Conservation (phyloP, 768 basidiomycete species). For the Zangia roseola region DNA sequence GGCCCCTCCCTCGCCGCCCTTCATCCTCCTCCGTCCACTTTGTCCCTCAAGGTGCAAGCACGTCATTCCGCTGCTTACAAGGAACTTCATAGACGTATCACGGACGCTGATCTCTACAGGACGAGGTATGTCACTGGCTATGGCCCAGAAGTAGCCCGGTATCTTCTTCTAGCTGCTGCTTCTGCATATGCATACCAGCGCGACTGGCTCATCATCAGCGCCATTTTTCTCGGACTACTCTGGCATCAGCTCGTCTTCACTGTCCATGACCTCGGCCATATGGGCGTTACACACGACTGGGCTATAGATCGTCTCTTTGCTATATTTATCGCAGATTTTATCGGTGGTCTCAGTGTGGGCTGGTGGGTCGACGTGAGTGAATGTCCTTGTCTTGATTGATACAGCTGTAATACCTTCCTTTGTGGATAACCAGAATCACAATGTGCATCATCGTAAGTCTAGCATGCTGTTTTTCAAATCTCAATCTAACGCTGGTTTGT, state of each 20-base stretch:
- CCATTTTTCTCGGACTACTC: constrained; percentile 78
- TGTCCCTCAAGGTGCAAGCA: constrained; percentile 59
- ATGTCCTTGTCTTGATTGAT: constrained; percentile 1
- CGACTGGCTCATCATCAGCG: constrained; percentile 70
- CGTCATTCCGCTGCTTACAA: constrained; percentile 79
- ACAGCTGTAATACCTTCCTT: constrained; percentile 3
- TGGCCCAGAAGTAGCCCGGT: constrained; percentile 84
- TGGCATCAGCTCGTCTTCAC: constrained; percentile 96
- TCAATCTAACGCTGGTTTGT: constrained; percentile 3
- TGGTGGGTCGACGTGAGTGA: constrained; percentile 97
- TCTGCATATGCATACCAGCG: constrained; percentile 62
- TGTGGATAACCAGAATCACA: constrained; percentile 68
- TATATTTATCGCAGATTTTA: constrained; percentile 77
- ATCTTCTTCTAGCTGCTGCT: constrained; percentile 56
- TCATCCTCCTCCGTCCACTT: constrained; percentile 48
- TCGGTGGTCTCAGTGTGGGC: constrained; percentile 91
- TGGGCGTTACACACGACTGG: constrained; percentile 91
- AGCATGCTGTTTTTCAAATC: background rate
- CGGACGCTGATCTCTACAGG: constrained; percentile 79
- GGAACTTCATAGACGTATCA: constrained; percentile 69
- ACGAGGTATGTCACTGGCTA: constrained; percentile 86
- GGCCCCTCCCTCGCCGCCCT: constrained; percentile 45
- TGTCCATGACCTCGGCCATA: constrained; percentile 94
- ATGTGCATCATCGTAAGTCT: constrained; percentile 89
- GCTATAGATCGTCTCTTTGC: constrained; percentile 73